phyloP scores from a whole-genome alignment of 2,329 filamentous ascomycete species.

The Epichloe aotearoae region DNA sequence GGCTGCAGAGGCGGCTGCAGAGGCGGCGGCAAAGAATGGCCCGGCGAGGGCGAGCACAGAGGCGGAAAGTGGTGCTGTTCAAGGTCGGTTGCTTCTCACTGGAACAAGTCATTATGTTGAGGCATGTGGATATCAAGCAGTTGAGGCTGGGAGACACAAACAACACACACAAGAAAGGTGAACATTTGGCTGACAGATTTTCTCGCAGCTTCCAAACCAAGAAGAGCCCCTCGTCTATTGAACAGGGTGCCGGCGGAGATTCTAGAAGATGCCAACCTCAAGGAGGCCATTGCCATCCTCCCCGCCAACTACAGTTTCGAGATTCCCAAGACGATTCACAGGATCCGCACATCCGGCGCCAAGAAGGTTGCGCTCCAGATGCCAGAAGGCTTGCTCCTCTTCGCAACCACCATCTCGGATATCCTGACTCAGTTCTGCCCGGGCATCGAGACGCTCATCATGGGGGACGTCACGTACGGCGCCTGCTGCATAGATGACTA shows the following conservation, averaged over 20 bases:
- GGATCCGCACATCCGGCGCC: conserved; percentile 67
- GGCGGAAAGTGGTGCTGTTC: conserved; percentile 20
- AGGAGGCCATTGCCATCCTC: conserved; percentile 73
- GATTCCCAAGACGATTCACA: conserved; percentile 94
- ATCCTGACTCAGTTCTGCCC: conserved; percentile 92
- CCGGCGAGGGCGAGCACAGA: conserved; percentile 11
- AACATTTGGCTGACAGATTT: not conserved
- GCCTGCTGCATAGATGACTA: conserved; percentile 99
- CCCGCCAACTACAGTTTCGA: conserved; percentile 98
- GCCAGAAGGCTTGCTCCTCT: conserved; percentile 86
- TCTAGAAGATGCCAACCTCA: conserved; percentile 70
- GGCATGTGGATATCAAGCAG: not conserved
- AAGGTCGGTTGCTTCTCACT: conserved; percentile 33
- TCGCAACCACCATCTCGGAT: conserved; percentile 94
- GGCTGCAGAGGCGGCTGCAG: conserved; percentile 56
- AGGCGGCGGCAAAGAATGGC: conserved; percentile 37
- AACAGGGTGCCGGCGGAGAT: conserved; percentile 88
- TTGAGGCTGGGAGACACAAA: not conserved
- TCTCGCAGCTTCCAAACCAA: conserved; percentile 51
- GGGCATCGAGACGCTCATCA: conserved; percentile 84
- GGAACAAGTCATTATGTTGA: not conserved
- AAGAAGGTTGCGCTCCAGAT: conserved; percentile 90
- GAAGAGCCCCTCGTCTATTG: conserved; percentile 63
- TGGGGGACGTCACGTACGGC: conserved; percentile 98
- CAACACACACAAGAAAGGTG: too few species aligned